Conservation (phyloP, 208 protist species). For the Acanthamoeba sp. region DNA sequence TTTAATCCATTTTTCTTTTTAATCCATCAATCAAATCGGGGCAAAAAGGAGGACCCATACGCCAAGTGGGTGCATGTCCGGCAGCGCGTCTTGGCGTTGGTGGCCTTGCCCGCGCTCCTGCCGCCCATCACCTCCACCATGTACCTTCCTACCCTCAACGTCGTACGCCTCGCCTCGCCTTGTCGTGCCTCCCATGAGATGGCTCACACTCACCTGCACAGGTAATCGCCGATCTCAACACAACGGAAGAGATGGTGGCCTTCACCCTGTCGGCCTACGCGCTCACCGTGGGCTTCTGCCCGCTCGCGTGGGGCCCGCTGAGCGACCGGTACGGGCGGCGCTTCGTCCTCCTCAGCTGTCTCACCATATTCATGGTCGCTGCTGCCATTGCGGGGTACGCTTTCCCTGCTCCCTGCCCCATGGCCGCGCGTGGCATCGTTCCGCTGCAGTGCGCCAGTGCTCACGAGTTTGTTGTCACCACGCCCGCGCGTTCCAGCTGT, state of each 20-base stretch:
- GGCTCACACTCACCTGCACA: not conserved
- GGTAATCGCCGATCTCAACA: not conserved
- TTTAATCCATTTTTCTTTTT: no score
- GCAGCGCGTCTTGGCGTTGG: not conserved
- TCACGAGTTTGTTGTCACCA: not conserved
- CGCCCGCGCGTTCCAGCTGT: not conserved
- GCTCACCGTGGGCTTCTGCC: not conserved
- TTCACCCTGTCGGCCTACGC: constrained; percentile 15
- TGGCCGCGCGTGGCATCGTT: no score
- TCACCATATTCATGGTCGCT: not conserved
- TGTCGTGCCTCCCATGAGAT: no score
- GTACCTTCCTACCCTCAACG: constrained; percentile 34
- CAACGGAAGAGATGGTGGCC: constrained; percentile 26
- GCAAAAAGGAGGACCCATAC: not conserved
- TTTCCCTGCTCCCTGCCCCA: no score
- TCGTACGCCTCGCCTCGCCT: not conserved
- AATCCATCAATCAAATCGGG: no score
- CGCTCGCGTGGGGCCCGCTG: not conserved
- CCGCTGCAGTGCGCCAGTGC: no score
- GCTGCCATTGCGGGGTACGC: not conserved
- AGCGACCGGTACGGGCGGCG: constrained; percentile 25
- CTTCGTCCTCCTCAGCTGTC: not conserved
- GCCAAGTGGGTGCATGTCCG: not conserved
- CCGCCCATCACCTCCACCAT: constrained; percentile 5
- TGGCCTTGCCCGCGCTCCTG: not conserved